These are phyloP conservation scores for Lentinula guzmanii DNA, from an alignment of 768 basidiomycete species.

Conservation along the genomic window DNA sequence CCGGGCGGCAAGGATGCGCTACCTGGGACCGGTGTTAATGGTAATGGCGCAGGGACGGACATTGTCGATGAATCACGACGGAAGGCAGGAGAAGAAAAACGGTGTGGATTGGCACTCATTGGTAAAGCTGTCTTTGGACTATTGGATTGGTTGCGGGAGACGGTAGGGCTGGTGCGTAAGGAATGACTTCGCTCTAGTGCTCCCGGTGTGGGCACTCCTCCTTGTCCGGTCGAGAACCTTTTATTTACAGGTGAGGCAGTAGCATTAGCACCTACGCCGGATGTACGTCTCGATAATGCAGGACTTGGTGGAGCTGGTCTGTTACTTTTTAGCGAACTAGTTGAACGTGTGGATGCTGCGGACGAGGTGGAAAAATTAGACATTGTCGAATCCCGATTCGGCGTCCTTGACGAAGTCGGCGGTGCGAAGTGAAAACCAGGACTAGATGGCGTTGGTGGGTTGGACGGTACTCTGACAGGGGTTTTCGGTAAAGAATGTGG, in stretches of 20 bases:
- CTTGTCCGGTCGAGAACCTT: background rate
- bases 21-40: background rate
- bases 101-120: background rate
- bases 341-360: background rate
- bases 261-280: background rate
- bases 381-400: slow-evolving; percentile 5
- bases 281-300: slow-evolving; percentile 1
- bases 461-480: background rate
- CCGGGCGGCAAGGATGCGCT: background rate
- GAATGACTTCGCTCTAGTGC: background rate
- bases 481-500: background rate
- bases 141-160: background rate
- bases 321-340: background rate
- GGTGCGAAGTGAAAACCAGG: slow-evolving; percentile 3
- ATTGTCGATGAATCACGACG: slow-evolving; percentile 2
- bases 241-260: background rate
- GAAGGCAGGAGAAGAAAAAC: slow-evolving; percentile 1
- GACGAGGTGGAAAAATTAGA: slow-evolving; percentile 2
- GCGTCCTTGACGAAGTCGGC: background rate
- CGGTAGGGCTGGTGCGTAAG: background rate
- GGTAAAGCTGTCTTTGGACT: background rate
- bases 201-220: background rate
- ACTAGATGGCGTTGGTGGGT: slow-evolving; percentile 3
- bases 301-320: slow-evolving; percentile 3
- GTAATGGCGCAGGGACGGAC: background rate